These are phyloP conservation scores for Syzygium syzygioides DNA, from an alignment of 441 rosid species.

Conservation along the genomic window DNA sequence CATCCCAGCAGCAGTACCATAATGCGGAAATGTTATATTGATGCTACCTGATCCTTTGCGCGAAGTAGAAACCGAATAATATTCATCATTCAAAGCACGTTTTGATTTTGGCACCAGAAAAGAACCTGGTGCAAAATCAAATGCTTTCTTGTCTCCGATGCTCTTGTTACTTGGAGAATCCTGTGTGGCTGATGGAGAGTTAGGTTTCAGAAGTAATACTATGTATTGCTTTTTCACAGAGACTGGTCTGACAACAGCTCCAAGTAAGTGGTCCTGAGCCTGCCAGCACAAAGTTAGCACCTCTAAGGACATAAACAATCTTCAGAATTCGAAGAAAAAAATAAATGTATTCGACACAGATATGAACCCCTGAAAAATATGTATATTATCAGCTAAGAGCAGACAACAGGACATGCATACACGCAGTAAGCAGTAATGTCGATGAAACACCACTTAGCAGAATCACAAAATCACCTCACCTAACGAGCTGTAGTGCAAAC, in stretches of 20 bases:
- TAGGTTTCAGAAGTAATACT: slow-evolving; percentile 74
- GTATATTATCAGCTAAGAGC: background rate
- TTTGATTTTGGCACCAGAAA: slow-evolving; percentile 70
- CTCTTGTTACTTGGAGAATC: slow-evolving; percentile 31
- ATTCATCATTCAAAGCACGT: slow-evolving; percentile 66
- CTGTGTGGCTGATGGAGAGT: slow-evolving; percentile 41
- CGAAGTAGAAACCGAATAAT: slow-evolving; percentile 25
- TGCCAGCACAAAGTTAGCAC: slow-evolving; percentile 25
- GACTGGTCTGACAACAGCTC: slow-evolving; percentile 67
- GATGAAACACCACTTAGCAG: background rate
- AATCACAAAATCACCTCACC: background rate
- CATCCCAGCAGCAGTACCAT: slow-evolving; percentile 75
- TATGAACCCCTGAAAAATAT: background rate
- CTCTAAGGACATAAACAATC: background rate
- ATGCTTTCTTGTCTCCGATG: slow-evolving; percentile 42
- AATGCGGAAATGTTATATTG: slow-evolving; percentile 64
- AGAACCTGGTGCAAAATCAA: slow-evolving; percentile 46
- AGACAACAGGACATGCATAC: background rate
- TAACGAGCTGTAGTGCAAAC: background rate
- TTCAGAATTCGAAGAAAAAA: background rate
- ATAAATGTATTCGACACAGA: background rate
- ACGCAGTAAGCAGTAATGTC: background rate
- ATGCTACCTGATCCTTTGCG: slow-evolving; percentile 67
- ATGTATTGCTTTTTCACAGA: slow-evolving; percentile 54
- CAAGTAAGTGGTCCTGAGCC: slow-evolving; percentile 83